phyloP scores from a whole-genome alignment of 2,329 filamentous ascomycete species.

The Cercospora sp. region DNA sequence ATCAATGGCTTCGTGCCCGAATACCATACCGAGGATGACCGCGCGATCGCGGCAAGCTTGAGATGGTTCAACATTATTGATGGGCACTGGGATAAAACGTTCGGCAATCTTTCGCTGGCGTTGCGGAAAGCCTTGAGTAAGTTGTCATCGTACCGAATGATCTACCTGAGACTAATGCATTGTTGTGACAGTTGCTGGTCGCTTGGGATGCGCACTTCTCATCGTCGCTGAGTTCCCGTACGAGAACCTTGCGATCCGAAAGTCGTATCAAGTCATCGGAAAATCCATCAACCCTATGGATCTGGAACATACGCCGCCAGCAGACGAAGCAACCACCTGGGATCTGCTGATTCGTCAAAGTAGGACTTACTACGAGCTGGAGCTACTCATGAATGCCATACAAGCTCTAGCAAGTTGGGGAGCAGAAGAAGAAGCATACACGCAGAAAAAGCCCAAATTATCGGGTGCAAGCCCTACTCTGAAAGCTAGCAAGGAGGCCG shows the following conservation, averaged over 20 bases:
- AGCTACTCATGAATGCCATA: slow-evolving; percentile 47
- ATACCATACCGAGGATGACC: slow-evolving; percentile 59
- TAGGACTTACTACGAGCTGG: slow-evolving; percentile 46
- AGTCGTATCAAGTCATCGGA: slow-evolving; percentile 46
- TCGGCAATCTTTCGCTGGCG: slow-evolving; percentile 67
- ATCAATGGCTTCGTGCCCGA: slow-evolving; percentile 67
- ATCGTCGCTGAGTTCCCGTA: slow-evolving; percentile 55
- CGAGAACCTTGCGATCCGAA: slow-evolving; percentile 46
- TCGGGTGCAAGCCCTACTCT: slow-evolving; percentile 33
- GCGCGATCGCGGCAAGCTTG: slow-evolving; percentile 75
- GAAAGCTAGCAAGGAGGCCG: slow-evolving; percentile 44
- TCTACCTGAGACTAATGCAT: slow-evolving; percentile 23
- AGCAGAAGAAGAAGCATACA: slow-evolving; percentile 44
- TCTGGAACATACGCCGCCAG: slow-evolving; percentile 21
- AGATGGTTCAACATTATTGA: slow-evolving; percentile 82
- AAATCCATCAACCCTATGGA: slow-evolving; percentile 44
- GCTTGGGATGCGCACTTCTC: slow-evolving; percentile 57
- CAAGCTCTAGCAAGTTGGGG: slow-evolving; percentile 48
- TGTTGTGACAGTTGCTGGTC: slow-evolving; percentile 44
- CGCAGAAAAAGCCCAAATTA: slow-evolving; percentile 26
- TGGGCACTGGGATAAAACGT: slow-evolving; percentile 70
- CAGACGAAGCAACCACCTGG: slow-evolving; percentile 27
- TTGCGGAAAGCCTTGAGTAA: slow-evolving; percentile 83
- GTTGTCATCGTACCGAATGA: slow-evolving; percentile 41
- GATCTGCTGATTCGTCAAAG: slow-evolving; percentile 33